Percentiles rank a stretch among this genome's conserved stretches.
Evolutionary conservation across 768 basidiomycete species (phyloP).

Genomic region (Termitomyces sp.): DNA sequence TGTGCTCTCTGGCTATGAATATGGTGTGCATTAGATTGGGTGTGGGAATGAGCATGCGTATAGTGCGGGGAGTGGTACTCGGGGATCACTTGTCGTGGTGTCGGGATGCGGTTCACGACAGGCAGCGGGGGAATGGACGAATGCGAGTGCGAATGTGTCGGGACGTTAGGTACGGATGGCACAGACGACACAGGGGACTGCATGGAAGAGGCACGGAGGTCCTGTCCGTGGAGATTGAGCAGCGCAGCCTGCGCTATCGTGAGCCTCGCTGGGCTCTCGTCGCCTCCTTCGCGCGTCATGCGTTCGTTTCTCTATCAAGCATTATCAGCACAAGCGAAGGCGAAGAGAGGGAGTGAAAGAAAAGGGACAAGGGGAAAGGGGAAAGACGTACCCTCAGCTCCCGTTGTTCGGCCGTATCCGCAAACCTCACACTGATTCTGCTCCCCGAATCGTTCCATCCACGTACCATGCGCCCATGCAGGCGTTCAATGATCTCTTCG

Average conservation of each 20-base stretch:
- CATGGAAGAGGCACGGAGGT: conserved; percentile 25
- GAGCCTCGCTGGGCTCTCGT: conserved; percentile 54
- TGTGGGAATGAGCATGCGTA: neutral
- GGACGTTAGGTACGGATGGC: neutral
- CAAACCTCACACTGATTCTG: conserved; percentile 74
- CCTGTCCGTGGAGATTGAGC: conserved; percentile 69
- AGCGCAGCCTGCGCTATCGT: conserved; percentile 77
- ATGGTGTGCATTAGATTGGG: neutral
- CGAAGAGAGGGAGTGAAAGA: neutral
- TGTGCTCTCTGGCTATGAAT: neutral
- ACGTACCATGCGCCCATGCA: conserved; percentile 76
- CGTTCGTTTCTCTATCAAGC: conserved; percentile 50
- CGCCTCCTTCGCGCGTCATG: conserved; percentile 51
- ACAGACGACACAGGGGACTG: neutral
- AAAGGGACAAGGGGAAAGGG: too few relatives aligned
- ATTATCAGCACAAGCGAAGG: neutral
- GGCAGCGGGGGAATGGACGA: neutral
- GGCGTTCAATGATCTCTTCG: conserved; percentile 69
- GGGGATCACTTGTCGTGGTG: conserved; percentile 1
- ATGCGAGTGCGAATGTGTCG: neutral
- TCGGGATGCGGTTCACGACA: conserved; percentile 3
- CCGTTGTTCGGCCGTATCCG: conserved; percentile 71
- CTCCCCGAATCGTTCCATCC: conserved; percentile 76
- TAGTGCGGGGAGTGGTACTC: neutral
- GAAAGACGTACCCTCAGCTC: conserved; percentile 57